These are phyloP conservation scores for Chiua sp. DNA, from an alignment of 1,284 basidiomycete species.

Conservation along the genomic window DNA sequence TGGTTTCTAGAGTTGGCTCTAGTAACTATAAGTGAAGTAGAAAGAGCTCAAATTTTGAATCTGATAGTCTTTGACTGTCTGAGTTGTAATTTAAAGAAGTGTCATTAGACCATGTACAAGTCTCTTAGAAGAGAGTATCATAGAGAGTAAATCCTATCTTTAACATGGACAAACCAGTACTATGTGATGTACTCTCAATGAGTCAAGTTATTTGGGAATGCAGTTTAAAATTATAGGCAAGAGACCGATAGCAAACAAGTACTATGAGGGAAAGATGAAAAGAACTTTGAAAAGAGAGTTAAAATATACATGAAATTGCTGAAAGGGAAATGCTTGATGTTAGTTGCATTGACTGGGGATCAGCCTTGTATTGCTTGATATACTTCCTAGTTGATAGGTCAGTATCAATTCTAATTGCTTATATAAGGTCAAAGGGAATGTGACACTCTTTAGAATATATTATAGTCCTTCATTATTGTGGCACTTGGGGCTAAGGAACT, in stretches of 20 bases:
- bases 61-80: too few species aligned
- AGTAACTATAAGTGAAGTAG: too few species aligned
- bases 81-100: too few species aligned
- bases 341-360: slow-evolving; percentile 47
- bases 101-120: too few species aligned
- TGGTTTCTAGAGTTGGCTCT: slow-evolving; percentile 24
- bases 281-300: slow-evolving; percentile 67
- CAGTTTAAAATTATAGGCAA: slow-evolving; percentile 66
- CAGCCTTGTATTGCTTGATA: too few species aligned
- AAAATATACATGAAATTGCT: slow-evolving; percentile 69
- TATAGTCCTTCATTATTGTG: too few species aligned
- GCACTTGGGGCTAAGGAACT: too few species aligned
- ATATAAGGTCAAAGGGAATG: too few species aligned
- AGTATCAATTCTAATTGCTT: too few species aligned
- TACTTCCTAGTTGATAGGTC: too few species aligned
- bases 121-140: slow-evolving; percentile 32
- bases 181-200: slow-evolving; percentile 62
- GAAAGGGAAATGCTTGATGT: slow-evolving; percentile 68
- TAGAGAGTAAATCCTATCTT: slow-evolving; percentile 67
- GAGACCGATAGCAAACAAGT: slow-evolving; percentile 73
- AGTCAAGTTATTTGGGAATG: slow-evolving; percentile 74
- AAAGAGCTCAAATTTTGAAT: too few species aligned
- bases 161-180: slow-evolving; percentile 57
- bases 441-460: too few species aligned
- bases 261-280: slow-evolving; percentile 69